These are phyloP conservation scores for Podospora appendiculata DNA, from an alignment of 495 filamentous ascomycete genomes.

Conservation along the genomic window DNA sequence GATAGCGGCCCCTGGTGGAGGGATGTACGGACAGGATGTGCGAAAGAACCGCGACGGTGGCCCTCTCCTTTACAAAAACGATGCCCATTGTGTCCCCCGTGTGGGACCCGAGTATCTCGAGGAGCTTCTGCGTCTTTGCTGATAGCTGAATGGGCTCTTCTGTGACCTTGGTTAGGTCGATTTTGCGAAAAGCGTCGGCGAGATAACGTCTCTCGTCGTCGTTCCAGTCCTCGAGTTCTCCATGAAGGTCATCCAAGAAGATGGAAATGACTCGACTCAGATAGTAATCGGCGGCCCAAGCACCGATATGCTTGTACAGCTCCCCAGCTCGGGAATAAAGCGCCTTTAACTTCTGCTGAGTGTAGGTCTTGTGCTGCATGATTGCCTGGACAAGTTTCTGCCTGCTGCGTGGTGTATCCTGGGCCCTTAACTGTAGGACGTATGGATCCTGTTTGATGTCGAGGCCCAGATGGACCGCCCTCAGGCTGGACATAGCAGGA, in stretches of 20 bases:
- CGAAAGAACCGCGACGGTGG: conserved; percentile 58
- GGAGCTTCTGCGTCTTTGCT: conserved; percentile 45
- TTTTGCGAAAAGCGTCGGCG: conserved; percentile 35
- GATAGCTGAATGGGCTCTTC: conserved; percentile 30
- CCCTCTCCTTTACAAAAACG: conserved; percentile 71
- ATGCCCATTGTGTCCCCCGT: conserved; percentile 54
- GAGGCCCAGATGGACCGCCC: conserved; percentile 31
- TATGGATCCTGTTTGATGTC: conserved; percentile 67
- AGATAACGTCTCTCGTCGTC: conserved; percentile 57
- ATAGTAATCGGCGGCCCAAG: conserved; percentile 67
- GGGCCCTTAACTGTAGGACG: conserved; percentile 41
- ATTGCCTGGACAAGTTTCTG: conserved; percentile 40
- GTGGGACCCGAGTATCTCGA: conserved; percentile 42
- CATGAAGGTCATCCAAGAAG: conserved; percentile 23
- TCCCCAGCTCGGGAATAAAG: conserved; percentile 43
- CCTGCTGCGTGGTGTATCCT: conserved; percentile 26
- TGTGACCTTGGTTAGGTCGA: conserved; percentile 28
- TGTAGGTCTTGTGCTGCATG: conserved; percentile 50
- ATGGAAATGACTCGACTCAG: conserved; percentile 49
- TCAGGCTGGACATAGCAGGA: conserved; percentile 25
- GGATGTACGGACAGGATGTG: conserved; percentile 59
- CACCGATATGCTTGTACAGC: conserved; percentile 61
- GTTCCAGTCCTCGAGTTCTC: conserved; percentile 31
- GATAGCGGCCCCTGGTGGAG: conserved; percentile 46
- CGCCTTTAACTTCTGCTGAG: conserved; percentile 52